These are phyloP conservation scores for Piedraia hortae DNA, from an alignment of 2,329 filamentous ascomycete species.

Conservation along the genomic window DNA sequence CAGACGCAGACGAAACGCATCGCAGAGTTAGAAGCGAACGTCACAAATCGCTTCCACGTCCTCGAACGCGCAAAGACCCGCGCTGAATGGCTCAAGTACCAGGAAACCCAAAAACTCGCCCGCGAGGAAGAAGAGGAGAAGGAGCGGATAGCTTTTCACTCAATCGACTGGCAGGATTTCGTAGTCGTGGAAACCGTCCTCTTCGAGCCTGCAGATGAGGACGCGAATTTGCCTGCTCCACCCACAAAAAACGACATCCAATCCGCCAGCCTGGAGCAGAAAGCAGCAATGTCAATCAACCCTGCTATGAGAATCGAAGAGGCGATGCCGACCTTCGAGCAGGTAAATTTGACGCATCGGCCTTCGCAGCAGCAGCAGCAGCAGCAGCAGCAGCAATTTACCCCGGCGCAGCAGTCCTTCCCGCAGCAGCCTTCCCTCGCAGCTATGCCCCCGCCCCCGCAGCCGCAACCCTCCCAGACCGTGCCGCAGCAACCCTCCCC, in stretches of 20 bases:
- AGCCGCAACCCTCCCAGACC: conserved; percentile 38
- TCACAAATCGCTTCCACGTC: conserved; percentile 53
- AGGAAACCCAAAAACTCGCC: conserved; percentile 62
- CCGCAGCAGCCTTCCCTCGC: conserved; percentile 5
- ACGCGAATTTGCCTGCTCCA: conserved; percentile 61
- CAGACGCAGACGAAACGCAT: conserved; percentile 24
- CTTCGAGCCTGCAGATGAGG: conserved; percentile 72
- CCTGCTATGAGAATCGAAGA: conserved; percentile 74
- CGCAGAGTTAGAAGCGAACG: conserved; percentile 46
- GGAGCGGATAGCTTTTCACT: conserved; percentile 47
- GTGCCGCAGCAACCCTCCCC: conserved; percentile 22
- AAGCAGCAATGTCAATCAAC: conserved; percentile 66
- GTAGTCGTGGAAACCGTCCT: conserved; percentile 83
- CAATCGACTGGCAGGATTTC: conserved; percentile 97
- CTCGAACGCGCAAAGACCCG: conserved; percentile 58
- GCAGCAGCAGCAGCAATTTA: conserved; percentile 9
- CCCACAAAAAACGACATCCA: conserved; percentile 77
- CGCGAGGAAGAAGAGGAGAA: conserved; percentile 70
- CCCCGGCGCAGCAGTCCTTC: conserved; percentile 9
- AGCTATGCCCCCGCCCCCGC: conserved; percentile 18
- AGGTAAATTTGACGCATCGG: conserved; percentile 8
- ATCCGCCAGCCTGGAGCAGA: conserved; percentile 81
- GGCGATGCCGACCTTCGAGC: conserved; percentile 54
- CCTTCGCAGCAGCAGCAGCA: conserved; percentile 11
- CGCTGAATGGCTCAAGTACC: conserved; percentile 63